These are phyloP conservation scores for Theobroma cacao DNA, from an alignment of 345 rosid genomes.

Conservation along the genomic window DNA sequence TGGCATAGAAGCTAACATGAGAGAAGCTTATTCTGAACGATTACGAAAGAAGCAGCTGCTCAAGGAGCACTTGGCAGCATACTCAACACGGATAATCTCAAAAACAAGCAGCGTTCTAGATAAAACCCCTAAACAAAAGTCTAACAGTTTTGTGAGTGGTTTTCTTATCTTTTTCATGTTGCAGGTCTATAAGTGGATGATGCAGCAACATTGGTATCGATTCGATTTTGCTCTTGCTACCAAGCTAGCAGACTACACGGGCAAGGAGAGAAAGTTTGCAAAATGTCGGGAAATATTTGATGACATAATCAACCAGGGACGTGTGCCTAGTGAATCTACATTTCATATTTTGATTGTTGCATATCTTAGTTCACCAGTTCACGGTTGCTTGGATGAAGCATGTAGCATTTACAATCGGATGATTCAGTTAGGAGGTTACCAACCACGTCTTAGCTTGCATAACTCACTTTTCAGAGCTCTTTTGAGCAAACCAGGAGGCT, in stretches of 20 bases:
- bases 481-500: slow-evolving; percentile 50
- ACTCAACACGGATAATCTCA: no score
- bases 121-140: no score
- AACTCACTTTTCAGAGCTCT: slow-evolving; percentile 78
- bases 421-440: slow-evolving; percentile 90
- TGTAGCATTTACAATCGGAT: slow-evolving; percentile 78
- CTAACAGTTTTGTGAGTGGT: not conserved
- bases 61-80: no score
- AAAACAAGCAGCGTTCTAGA: no score
- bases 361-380: slow-evolving; percentile 64
- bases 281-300: slow-evolving; percentile 83
- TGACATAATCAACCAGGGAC: slow-evolving; percentile 79
- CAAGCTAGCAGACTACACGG: slow-evolving; percentile 81
- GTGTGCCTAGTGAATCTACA: slow-evolving; percentile 85
- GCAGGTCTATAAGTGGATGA: slow-evolving; percentile 96
- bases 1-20: no score
- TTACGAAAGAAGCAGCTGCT: no score
- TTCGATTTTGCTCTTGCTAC: slow-evolving; percentile 88
- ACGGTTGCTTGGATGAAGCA: slow-evolving; percentile 77
- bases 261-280: slow-evolving; percentile 68
- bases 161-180: slow-evolving; percentile 6
- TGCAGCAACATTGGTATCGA: slow-evolving; percentile 74
- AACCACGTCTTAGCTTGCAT: slow-evolving; percentile 67
- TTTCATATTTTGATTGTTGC: slow-evolving; percentile 80
- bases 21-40: no score